Percentiles rank a stretch among this genome's conserved stretches.
Conservation (phyloP, 140 eudicot species). For the Stevia rebaudiana region DNA sequence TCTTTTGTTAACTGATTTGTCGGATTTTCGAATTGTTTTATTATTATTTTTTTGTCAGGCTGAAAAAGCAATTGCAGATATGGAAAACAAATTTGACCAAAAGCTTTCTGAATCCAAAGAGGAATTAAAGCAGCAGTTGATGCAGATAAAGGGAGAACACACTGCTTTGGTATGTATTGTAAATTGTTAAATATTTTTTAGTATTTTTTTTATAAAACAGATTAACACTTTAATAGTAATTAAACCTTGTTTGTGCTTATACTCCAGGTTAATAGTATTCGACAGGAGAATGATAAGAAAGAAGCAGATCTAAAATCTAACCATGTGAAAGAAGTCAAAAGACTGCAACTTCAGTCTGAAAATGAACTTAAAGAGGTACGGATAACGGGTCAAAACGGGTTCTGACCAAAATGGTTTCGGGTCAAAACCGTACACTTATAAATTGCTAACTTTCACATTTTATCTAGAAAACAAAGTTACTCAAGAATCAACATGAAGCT, state of each 20-base stretch:
- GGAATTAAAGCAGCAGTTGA: constrained; percentile 54
- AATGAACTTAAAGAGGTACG: constrained; percentile 76
- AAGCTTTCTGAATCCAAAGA: constrained; percentile 60
- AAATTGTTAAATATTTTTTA: background rate
- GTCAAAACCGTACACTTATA: background rate
- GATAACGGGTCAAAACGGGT: too few species aligned
- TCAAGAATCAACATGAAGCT: constrained; percentile 76
- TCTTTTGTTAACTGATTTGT: constrained; percentile 1
- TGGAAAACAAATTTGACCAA: constrained; percentile 53
- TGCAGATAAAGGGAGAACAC: constrained; percentile 71
- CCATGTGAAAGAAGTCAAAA: constrained; percentile 57
- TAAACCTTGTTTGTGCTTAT: constrained; percentile 7
- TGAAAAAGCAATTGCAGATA: constrained; percentile 47
- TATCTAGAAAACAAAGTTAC: constrained; percentile 47
- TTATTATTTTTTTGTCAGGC: constrained; percentile 44
- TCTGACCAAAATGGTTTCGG: too few species aligned
- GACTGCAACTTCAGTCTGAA: constrained; percentile 59
- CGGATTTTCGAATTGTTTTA: constrained; percentile 7
- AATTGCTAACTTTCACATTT: constrained; percentile 13
- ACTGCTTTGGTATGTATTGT: constrained; percentile 52
- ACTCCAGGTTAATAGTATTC: constrained; percentile 50
- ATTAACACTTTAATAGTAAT: constrained; percentile 10
- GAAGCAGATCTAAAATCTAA: constrained; percentile 50
- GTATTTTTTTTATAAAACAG: background rate
- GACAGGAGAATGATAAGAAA: constrained; percentile 50